Evolutionary conservation across 2,329 filamentous ascomycete genomes (phyloP).

Genomic region (Fusarium neocosmosporiellum): DNA sequence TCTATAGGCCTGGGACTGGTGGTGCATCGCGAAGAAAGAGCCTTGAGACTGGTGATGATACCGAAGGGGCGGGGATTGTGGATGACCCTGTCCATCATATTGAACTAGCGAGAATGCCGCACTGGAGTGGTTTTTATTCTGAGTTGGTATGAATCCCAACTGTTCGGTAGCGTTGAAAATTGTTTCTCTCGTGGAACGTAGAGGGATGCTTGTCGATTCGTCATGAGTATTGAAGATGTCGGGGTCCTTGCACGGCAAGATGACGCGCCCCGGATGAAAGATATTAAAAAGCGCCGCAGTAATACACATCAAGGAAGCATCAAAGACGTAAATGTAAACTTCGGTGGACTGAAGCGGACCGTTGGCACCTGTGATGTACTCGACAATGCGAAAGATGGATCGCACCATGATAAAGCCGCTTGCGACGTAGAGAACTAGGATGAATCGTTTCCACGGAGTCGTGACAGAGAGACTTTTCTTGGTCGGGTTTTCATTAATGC

Average conservation of each 20-base stretch:
- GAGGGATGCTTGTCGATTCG: neutral
- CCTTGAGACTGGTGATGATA: neutral
- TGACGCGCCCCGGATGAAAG: neutral
- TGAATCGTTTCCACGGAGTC: slow-evolving; percentile 11
- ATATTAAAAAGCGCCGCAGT: neutral
- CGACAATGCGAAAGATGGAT: slow-evolving; percentile 52
- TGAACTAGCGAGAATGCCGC: neutral
- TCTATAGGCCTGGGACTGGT: neutral
- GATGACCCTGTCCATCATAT: neutral
- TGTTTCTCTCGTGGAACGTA: neutral
- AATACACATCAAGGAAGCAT: slow-evolving; percentile 45
- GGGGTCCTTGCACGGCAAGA: neutral
- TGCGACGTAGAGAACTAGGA: slow-evolving; percentile 22
- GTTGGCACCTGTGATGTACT: slow-evolving; percentile 49
- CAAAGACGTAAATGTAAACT: slow-evolving; percentile 48
- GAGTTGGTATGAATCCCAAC: neutral
- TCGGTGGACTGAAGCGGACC: slow-evolving; percentile 45
- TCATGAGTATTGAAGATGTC: neutral
- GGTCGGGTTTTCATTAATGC: neutral
- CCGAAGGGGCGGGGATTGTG: neutral
- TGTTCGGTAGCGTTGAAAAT: neutral
- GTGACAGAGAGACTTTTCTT: neutral
- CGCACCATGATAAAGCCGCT: slow-evolving; percentile 50
- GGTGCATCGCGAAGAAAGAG: neutral
- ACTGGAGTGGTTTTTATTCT: neutral